phyloP scores from a whole-genome alignment of 768 basidiomycete species.

The Rhodotorula paludigena region DNA sequence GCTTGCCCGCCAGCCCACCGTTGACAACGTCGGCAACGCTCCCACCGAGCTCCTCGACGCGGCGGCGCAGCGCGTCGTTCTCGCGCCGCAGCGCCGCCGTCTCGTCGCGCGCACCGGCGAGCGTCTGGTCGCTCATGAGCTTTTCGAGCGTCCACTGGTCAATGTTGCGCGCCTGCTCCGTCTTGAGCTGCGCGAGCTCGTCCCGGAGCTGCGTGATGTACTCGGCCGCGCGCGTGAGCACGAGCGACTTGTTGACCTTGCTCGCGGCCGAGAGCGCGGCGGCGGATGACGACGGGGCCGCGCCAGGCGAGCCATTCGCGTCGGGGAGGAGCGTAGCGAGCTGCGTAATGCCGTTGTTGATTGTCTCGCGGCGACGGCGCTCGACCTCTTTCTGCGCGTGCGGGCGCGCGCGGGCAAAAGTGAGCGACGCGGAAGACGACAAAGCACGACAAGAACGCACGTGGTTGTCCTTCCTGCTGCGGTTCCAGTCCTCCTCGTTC shows the following conservation, averaged over 20 bases:
- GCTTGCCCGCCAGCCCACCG: too few relatives aligned
- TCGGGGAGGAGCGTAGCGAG: conserved; percentile 76
- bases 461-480: conserved; percentile 76
- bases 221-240: conserved; percentile 78
- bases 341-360: conserved; percentile 93
- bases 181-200: conserved; percentile 82
- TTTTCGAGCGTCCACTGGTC: conserved; percentile 94
- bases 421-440: neutral
- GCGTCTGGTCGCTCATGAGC: conserved; percentile 71
- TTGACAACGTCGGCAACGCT: too few relatives aligned
- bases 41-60: neutral
- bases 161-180: conserved; percentile 82
- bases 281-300: neutral
- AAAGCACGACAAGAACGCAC: conserved; percentile 49
- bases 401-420: neutral
- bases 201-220: conserved; percentile 89
- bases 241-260: conserved; percentile 63
- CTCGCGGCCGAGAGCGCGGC: neutral
- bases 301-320: neutral
- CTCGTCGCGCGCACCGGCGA: neutral
- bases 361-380: conserved; percentile 85
- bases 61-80: neutral
- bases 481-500: conserved; percentile 72
- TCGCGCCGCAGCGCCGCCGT: neutral
- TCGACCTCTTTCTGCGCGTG: conserved; percentile 88